These are phyloP conservation scores for Haberlea rhodopensis DNA, from an alignment of 257 asterid species.

Conservation along the genomic window DNA sequence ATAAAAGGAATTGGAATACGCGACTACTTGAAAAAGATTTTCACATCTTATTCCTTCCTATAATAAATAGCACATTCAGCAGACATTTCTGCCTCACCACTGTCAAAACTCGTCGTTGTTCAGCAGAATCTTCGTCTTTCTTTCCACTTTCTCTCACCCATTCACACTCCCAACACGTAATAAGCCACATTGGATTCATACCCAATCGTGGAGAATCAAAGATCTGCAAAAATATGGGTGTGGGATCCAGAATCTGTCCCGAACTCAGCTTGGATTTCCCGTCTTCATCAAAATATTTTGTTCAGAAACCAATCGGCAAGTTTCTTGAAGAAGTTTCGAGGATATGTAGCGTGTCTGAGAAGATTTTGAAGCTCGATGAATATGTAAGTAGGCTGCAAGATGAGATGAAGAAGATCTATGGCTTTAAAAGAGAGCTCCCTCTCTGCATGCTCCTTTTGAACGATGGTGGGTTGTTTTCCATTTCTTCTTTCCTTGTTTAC, in stretches of 20 bases:
- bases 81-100: conserved; percentile 30
- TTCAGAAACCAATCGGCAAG: conserved; percentile 40
- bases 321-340: conserved; percentile 45
- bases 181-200: conserved; percentile 9
- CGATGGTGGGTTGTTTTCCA: conserved; percentile 47
- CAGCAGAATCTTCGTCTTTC: conserved; percentile 57
- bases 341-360: conserved; percentile 41
- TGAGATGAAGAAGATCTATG: conserved; percentile 89
- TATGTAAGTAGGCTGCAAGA: conserved; percentile 52
- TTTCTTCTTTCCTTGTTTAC: neutral
- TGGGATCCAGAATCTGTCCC: conserved; percentile 57
- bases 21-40: conserved; percentile 49
- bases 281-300: conserved; percentile 23
- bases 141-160: conserved; percentile 20
- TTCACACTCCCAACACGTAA: conserved; percentile 4
- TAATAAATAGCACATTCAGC: neutral
- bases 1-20: conserved; percentile 33
- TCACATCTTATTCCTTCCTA: conserved; percentile 4
- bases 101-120: conserved; percentile 80
- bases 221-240: conserved; percentile 36
- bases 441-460: conserved; percentile 59
- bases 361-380: conserved; percentile 48
- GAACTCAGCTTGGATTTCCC: conserved; percentile 53
- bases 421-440: conserved; percentile 79
- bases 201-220: neutral